These are phyloP conservation scores for Pterulicium gracile DNA, from an alignment of 1,284 basidiomycete genomes.

Conservation along the genomic window DNA sequence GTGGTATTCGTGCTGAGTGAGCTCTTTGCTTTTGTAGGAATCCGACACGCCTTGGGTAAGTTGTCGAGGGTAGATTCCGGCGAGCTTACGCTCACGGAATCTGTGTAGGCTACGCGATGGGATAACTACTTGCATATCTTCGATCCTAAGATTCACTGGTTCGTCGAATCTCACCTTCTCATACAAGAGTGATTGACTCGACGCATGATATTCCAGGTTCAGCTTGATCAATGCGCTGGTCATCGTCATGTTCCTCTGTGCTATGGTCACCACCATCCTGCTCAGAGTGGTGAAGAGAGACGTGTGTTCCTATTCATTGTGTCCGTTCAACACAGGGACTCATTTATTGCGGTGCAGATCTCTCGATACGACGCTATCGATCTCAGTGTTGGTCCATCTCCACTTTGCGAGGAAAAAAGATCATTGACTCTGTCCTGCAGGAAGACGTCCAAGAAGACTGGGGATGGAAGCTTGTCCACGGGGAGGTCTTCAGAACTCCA, in stretches of 20 bases:
- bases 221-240: conserved; percentile 90
- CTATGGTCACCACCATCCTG: conserved; percentile 91
- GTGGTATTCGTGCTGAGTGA: conserved; percentile 1
- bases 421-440: conserved; percentile 29
- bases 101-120: conserved; percentile 79
- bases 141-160: conserved; percentile 75
- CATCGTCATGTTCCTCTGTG: conserved; percentile 84
- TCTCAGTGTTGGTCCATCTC: conserved; percentile 49
- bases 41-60: conserved; percentile 78
- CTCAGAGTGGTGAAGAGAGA: conserved; percentile 83
- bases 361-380: conserved; percentile 95
- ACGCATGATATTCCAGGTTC: conserved; percentile 29
- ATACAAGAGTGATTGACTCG: neutral
- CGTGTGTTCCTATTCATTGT: conserved; percentile 48
- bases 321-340: conserved; percentile 29
- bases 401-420: too few relatives aligned
- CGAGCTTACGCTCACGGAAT: neutral
- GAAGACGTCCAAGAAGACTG: conserved; percentile 98
- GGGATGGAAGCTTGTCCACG: conserved; percentile 96
- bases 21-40: conserved; percentile 32
- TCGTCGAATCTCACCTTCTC: neutral
- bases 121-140: conserved; percentile 87
- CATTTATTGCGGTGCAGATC: conserved; percentile 50
- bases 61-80: conserved; percentile 3
- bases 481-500: conserved; percentile 91